Conservation (phyloP, 805 yeast species). For the Saccharomycopsis guyanensis region DNA sequence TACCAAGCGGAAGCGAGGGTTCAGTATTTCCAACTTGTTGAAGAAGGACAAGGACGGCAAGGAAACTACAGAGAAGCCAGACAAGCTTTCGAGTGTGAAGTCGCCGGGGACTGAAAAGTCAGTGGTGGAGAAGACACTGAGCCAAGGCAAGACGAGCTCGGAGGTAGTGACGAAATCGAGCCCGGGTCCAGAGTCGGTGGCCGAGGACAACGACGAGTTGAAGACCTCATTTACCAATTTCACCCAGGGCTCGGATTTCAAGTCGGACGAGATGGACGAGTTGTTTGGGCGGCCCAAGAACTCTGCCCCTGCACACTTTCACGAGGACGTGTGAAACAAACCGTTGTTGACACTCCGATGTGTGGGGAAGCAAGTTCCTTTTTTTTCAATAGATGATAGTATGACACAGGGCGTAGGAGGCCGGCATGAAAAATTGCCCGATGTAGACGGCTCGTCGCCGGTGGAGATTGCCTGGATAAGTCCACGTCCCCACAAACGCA, state of each 20-base stretch:
- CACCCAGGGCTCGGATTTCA: conserved; percentile 13
- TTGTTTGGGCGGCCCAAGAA: conserved; percentile 7
- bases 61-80: not conserved
- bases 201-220: conserved; percentile 4
- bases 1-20: conserved; percentile 9
- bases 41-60: conserved; percentile 10
- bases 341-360: no score
- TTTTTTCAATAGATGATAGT: no score
- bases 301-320: not conserved
- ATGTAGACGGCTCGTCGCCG: no score
- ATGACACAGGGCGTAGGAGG: not conserved
- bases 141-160: not conserved
- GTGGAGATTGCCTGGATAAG: no score
- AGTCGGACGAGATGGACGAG: conserved; percentile 9
- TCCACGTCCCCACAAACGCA: no score
- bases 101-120: not conserved
- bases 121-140: not conserved
- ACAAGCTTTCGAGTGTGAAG: not conserved
- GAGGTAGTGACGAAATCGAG: not conserved
- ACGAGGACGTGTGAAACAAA: conserved; percentile 9
- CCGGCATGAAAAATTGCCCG: no score
- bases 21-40: conserved; percentile 3
- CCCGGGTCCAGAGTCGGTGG: not conserved
- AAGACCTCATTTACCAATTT: conserved; percentile 12
- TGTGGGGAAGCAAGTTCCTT: no score